Evolutionary conservation across 345 rosid genomes (phyloP), one percentile per base, ranked within the genome.

Genomic region (Citropsis articulata): DNA sequence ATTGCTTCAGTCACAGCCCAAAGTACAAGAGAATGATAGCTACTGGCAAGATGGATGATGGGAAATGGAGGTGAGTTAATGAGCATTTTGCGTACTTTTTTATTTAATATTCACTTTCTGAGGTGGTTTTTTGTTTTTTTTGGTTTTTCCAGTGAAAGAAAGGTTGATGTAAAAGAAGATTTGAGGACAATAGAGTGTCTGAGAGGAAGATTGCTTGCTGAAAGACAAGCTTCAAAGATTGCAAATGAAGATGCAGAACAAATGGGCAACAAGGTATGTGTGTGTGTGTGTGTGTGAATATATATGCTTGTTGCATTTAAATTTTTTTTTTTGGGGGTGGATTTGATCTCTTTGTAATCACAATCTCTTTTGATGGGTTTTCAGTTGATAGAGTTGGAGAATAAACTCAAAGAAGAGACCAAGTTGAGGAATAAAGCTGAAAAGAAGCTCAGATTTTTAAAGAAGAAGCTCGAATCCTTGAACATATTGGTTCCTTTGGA

Each of bases 161-260:
- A 84, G 63, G 81, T 80, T 75, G 90, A 81, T 69, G 88, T 62
- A 64, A 85, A 81, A 24, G 85, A 78, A 25, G 80, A 86, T 48
- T 59, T 83, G 70, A 89, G 88, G 83, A 92, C 94, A 30, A 56
- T 91, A 59, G 93, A 92, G 79, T 89, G 93, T 80, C 81, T 95
- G 42, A 91, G 98, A 88, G 99, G 97, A 71, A 92, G 96, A 81
- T 73, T 95, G 75, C 87, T 90, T 68, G 94, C 99, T 28, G 97
- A 93, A 84, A 93, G 99, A 78, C 96, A 93, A 80, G 89, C 90
- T 79, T 93, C 99, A 57, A 92, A 76, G 83, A 76, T 75, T 66
- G 94, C 91, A 13, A 93, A 91, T 73, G 85, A 93, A 69, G 91
- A 91, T n/a, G 93, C 97, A 70, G 89, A 89, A 53, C 76, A 85